phyloP scores from a whole-genome alignment of 2,329 filamentous ascomycete species.

The Stenocarpella maydis region DNA sequence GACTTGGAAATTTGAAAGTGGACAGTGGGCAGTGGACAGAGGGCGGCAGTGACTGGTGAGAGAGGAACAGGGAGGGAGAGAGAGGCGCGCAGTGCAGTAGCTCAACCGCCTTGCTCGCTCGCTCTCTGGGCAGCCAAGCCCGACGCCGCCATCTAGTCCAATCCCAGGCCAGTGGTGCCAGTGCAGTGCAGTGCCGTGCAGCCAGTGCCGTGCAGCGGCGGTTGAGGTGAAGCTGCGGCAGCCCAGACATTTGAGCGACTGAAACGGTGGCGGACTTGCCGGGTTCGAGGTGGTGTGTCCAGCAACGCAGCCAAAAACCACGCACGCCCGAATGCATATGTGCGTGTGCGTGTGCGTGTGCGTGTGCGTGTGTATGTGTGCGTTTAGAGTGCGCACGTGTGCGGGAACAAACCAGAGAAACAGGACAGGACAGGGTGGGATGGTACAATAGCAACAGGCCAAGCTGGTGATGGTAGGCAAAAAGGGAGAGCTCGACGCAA shows the following conservation, averaged over 20 bases:
- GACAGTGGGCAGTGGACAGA: constrained; percentile 2
- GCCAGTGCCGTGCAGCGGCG: constrained; percentile 11
- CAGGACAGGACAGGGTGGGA: background rate
- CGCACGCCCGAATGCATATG: background rate
- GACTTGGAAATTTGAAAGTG: constrained; percentile 29
- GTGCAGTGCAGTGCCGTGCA: constrained; percentile 27
- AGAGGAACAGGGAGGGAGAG: constrained; percentile 16
- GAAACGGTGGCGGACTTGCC: constrained; percentile 28
- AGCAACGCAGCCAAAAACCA: constrained; percentile 21
- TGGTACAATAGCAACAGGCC: background rate
- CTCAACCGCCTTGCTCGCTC: constrained; percentile 31
- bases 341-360: background rate
- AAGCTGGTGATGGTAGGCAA: background rate
- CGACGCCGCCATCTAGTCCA: constrained; percentile 29
- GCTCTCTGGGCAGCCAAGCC: constrained; percentile 29
- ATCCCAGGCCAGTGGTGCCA: constrained; percentile 25
- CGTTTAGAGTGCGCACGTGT: too few species aligned
- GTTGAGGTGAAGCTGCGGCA: constrained; percentile 27
- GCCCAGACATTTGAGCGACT: constrained; percentile 19
- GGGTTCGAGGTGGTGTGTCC: constrained; percentile 18
- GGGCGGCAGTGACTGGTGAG: background rate
- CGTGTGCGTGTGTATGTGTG: background rate
- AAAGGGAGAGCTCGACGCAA: background rate
- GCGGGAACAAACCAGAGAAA: background rate
- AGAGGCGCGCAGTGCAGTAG: constrained; percentile 31